Evolutionary conservation across 345 rosid species (phyloP).

Genomic region (Isatis tinctoria): DNA sequence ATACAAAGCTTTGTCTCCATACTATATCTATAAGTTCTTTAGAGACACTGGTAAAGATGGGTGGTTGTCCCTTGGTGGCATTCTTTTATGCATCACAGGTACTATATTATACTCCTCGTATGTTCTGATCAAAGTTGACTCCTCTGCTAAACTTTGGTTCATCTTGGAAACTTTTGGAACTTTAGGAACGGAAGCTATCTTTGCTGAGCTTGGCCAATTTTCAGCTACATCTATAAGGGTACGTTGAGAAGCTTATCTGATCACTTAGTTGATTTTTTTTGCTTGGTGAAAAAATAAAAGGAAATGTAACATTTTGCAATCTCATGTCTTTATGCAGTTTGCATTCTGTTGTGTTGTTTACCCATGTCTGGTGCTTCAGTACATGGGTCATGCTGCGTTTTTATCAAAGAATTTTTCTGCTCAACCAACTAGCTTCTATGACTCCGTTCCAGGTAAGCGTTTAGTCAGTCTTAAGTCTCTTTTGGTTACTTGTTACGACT

Average conservation of each 20-base stretch:
- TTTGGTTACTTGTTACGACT: not conserved
- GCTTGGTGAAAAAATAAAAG: not conserved
- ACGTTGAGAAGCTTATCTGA: slow-evolving; percentile 15
- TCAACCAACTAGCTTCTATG: not conserved
- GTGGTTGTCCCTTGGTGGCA: slow-evolving; percentile 81
- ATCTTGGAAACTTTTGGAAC: slow-evolving; percentile 6
- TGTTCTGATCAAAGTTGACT: too few relatives aligned
- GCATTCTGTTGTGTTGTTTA: slow-evolving; percentile 68
- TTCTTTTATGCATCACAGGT: slow-evolving; percentile 82
- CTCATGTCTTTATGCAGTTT: slow-evolving; percentile 47
- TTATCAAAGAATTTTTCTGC: slow-evolving; percentile 5
- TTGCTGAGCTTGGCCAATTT: slow-evolving; percentile 74
- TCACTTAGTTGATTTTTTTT: not conserved
- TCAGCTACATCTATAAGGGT: slow-evolving; percentile 78
- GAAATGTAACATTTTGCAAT: not conserved
- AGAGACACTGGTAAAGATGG: slow-evolving; percentile 72
- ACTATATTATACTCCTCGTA: slow-evolving; percentile 7
- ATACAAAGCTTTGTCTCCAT: slow-evolving; percentile 75
- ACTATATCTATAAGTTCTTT: slow-evolving; percentile 64
- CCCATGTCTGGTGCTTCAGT: slow-evolving; percentile 95
- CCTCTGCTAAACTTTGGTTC: not conserved
- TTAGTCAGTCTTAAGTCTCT: not conserved
- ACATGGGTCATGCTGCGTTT: slow-evolving; percentile 58
- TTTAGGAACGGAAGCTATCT: slow-evolving; percentile 84
- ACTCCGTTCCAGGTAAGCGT: not conserved